A percentile compares a stretch with the other conserved stretches of the same genome.
Evolutionary conservation across 495 filamentous ascomycete species (phyloP).

Genomic region (Talaromyces wortmannii): DNA sequence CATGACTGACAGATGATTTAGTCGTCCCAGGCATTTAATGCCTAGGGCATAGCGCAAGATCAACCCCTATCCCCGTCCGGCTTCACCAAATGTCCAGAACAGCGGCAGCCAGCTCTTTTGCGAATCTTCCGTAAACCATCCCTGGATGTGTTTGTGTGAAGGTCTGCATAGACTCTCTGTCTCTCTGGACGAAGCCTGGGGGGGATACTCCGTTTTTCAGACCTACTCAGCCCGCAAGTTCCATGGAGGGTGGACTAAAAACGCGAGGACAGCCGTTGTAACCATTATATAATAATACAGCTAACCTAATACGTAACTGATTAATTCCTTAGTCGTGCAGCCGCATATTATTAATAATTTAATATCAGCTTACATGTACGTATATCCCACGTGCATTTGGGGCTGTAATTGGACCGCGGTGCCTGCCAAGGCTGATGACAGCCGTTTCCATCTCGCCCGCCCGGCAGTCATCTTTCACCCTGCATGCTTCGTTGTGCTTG

Average conservation of each 20-base stretch:
- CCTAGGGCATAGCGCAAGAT: slow-evolving; percentile 34
- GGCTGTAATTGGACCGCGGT: too few species aligned
- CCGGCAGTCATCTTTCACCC: background rate
- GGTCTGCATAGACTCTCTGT: background rate
- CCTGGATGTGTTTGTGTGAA: background rate
- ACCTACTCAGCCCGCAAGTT: slow-evolving; percentile 37
- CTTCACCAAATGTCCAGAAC: background rate
- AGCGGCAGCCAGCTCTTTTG: background rate
- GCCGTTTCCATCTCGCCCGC: background rate
- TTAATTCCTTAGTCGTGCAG: background rate
- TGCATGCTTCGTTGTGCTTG: too few species aligned
- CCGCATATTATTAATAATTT: background rate
- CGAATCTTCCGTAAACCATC: slow-evolving; percentile 19
- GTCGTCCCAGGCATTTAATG: slow-evolving; percentile 2
- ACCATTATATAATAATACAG: background rate
- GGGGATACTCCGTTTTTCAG: slow-evolving; percentile 36
- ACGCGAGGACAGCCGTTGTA: slow-evolving; percentile 32
- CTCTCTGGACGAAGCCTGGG: background rate
- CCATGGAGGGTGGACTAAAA: slow-evolving; percentile 48
- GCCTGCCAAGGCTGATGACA: background rate
- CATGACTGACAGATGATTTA: slow-evolving; percentile 16
- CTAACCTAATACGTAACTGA: background rate
- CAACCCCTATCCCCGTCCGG: slow-evolving; percentile 4
- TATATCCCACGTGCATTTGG: too few species aligned
- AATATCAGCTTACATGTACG: background rate